A percentile compares a stretch with the other conserved stretches of the same genome.
phyloP scores from a whole-genome alignment of 2,329 filamentous ascomycete genomes.

The Aspergillus sp. region DNA sequence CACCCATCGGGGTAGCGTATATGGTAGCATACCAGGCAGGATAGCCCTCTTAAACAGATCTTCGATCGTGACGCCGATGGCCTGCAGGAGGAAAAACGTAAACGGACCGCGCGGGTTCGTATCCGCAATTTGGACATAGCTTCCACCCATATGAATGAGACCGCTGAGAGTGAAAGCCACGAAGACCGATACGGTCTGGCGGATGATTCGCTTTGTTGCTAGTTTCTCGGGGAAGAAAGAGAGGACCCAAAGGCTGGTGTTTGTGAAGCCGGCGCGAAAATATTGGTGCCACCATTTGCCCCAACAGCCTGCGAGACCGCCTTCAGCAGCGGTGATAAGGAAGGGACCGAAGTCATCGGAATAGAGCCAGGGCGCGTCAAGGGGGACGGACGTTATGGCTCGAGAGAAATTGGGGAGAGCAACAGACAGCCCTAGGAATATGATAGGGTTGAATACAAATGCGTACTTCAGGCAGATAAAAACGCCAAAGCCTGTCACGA shows the following conservation, averaged over 20 bases:
- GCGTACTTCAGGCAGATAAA: conserved; percentile 53
- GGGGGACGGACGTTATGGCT: conserved; percentile 51
- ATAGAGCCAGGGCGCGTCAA: conserved; percentile 55
- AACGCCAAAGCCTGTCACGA: conserved; percentile 50
- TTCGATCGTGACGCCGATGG: conserved; percentile 58
- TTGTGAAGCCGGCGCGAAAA: conserved; percentile 56
- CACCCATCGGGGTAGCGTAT: conserved; percentile 38
- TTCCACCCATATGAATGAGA: conserved; percentile 61
- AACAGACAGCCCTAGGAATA: conserved; percentile 47
- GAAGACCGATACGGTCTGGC: conserved; percentile 17
- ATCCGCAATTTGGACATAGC: conserved; percentile 56
- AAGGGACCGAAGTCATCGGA: conserved; percentile 50
- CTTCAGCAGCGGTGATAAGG: conserved; percentile 38
- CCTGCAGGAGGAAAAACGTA: conserved; percentile 66
- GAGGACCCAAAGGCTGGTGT: conserved; percentile 32
- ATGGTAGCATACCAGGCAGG: conserved; percentile 21
- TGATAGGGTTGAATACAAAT: conserved; percentile 54
- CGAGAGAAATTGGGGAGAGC: conserved; percentile 47
- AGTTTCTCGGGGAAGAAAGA: conserved; percentile 18
- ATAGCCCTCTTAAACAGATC: conserved; percentile 32
- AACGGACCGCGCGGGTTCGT: conserved; percentile 50
- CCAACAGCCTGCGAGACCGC: conserved; percentile 76
- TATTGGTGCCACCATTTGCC: conserved; percentile 84
- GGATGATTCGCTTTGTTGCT: conserved; percentile 9
- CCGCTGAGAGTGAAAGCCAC: conserved; percentile 30